phyloP scores from a whole-genome alignment of 257 asterid genomes.

The Coffea canephora region DNA sequence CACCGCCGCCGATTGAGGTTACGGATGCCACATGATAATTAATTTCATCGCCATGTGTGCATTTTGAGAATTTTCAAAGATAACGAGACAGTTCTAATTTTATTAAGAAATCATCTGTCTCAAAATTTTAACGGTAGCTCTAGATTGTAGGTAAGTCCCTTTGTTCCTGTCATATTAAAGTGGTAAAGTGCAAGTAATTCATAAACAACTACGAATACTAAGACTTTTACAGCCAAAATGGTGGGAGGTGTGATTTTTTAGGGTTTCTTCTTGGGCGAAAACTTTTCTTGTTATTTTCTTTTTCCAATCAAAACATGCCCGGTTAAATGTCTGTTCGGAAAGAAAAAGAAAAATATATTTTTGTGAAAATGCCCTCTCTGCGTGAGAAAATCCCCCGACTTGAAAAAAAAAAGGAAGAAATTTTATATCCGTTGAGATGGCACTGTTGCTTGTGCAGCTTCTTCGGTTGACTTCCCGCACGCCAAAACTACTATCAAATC shows the following conservation, averaged over 20 bases:
- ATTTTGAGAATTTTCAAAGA: neutral
- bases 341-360: too few species aligned
- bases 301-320: too few species aligned
- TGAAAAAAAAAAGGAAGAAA: neutral
- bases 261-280: neutral
- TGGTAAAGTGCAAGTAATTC: neutral
- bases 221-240: too few species aligned
- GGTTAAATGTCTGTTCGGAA: too few species aligned
- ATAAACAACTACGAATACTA: neutral
- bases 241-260: too few species aligned
- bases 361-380: neutral
- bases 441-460: neutral
- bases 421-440: neutral
- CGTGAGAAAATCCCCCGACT: neutral
- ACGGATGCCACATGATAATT: neutral
- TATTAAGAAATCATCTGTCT: neutral
- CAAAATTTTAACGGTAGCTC: neutral
- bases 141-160: neutral
- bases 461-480: neutral
- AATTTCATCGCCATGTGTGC: neutral
- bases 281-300: neutral
- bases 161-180: neutral
- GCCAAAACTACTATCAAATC: neutral
- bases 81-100: too few species aligned
- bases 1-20: too few species aligned